phyloP scores from a whole-genome alignment of 2,329 filamentous ascomycete genomes.

The Trichoderma asperellum region DNA sequence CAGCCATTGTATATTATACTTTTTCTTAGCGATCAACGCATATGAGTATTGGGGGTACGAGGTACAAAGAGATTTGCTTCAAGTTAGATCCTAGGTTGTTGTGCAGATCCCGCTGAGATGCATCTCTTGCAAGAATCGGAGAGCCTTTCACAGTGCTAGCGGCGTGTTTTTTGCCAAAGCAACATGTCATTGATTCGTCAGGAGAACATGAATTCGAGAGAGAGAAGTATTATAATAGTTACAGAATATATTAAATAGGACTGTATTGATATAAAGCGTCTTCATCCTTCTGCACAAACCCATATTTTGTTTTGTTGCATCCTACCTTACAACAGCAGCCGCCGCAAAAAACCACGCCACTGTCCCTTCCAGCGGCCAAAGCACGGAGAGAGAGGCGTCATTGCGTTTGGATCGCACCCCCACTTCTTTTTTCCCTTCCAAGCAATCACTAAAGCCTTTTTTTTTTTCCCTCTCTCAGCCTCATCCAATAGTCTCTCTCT shows the following conservation, averaged over 20 bases:
- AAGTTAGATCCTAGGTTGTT: background rate
- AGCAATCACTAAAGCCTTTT: background rate
- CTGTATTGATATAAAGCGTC: background rate
- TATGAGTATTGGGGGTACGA: background rate
- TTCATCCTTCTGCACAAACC: background rate
- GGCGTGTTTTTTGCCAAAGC: background rate
- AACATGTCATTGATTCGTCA: background rate
- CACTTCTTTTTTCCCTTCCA: background rate
- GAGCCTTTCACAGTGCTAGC: no score
- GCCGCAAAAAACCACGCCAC: background rate
- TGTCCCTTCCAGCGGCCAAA: background rate
- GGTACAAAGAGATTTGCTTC: background rate
- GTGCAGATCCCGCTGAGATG: background rate
- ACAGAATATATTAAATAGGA: background rate
- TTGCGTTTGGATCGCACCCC: background rate
- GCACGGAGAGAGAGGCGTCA: background rate
- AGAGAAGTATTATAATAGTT: background rate
- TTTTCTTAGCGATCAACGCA: background rate
- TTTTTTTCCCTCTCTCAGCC: background rate
- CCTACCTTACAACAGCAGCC: background rate
- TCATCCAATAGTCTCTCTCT: background rate
- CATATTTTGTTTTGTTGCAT: background rate
- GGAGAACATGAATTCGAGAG: background rate
- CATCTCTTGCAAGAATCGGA: background rate
- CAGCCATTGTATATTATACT: background rate